Percentiles rank a stretch among this genome's conserved stretches.
Conservation (phyloP, 2,329 filamentous ascomycete species). For the Orbilia ellipsospora region DNA sequence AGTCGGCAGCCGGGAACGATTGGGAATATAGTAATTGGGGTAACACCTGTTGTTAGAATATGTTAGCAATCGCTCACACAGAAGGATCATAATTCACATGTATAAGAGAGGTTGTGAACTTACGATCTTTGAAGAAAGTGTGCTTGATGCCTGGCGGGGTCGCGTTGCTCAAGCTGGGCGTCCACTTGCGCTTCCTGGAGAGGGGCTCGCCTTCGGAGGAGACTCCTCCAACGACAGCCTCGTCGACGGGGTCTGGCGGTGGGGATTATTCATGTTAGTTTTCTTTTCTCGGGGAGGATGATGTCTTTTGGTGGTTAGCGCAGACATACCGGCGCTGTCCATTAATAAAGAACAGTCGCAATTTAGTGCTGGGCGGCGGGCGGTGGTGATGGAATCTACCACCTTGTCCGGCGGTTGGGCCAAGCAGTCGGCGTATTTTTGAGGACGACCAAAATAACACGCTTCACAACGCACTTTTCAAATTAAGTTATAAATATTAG, state of each 20-base stretch:
- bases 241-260: constrained; percentile 20
- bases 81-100: not conserved
- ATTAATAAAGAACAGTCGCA: constrained; percentile 8
- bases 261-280: constrained; percentile 22
- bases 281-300: not conserved
- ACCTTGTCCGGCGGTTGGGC: constrained; percentile 19
- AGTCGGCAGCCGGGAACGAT: constrained; percentile 73
- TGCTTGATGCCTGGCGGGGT: constrained; percentile 48
- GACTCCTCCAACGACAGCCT: constrained; percentile 10
- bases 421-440: constrained; percentile 48
- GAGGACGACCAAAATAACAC: constrained; percentile 53
- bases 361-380: constrained; percentile 11
- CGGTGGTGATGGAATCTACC: constrained; percentile 54
- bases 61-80: not conserved
- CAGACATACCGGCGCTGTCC: constrained; percentile 50
- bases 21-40: constrained; percentile 75
- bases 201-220: constrained; percentile 39
- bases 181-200: constrained; percentile 51
- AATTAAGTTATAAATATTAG: not conserved
- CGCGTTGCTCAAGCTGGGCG: constrained; percentile 32
- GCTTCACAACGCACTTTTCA: constrained; percentile 23
- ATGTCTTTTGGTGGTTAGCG: constrained; percentile 39
- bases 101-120: not conserved
- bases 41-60: constrained; percentile 62
- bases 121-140: constrained; percentile 54